Evolutionary conservation across 495 filamentous ascomycete species (phyloP).

Genomic region (Penicillium cinerascens): DNA sequence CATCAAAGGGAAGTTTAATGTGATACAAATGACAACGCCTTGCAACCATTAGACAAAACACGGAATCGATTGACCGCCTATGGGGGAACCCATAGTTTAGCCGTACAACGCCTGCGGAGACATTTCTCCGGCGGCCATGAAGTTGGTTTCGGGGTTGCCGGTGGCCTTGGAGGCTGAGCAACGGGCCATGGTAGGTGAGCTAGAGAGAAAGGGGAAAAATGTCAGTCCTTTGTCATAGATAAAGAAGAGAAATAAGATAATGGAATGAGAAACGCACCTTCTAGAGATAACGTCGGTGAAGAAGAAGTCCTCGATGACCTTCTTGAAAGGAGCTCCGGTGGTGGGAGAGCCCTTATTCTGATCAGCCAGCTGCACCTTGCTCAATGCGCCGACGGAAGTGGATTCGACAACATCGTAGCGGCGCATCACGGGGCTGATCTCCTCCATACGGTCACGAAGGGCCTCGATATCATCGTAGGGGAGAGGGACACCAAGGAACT

Average conservation of each 20-base stretch:
- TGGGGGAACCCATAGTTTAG: constrained; percentile 17
- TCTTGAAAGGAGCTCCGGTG: constrained; percentile 65
- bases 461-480: constrained; percentile 89
- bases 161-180: constrained; percentile 80
- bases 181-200: constrained; percentile 94
- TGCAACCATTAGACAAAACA: constrained; percentile 37
- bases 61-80: constrained; percentile 27
- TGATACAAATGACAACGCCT: constrained; percentile 46
- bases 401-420: constrained; percentile 89
- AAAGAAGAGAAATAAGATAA: neutral
- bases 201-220: constrained; percentile 36
- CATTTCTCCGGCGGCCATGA: constrained; percentile 75
- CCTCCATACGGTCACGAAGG: constrained; percentile 87
- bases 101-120: constrained; percentile 48
- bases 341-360: constrained; percentile 83
- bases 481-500: constrained; percentile 82
- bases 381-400: constrained; percentile 62
- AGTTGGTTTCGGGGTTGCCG: constrained; percentile 70
- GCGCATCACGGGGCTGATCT: constrained; percentile 84
- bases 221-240: neutral
- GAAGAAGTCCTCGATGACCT: constrained; percentile 90
- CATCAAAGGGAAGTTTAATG: constrained; percentile 35
- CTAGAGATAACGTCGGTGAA: constrained; percentile 95
- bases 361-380: constrained; percentile 90
- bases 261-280: constrained; percentile 57